Evolutionary conservation across 2,329 filamentous ascomycete species (phyloP).

Genomic region (Zasmidium angulare): DNA sequence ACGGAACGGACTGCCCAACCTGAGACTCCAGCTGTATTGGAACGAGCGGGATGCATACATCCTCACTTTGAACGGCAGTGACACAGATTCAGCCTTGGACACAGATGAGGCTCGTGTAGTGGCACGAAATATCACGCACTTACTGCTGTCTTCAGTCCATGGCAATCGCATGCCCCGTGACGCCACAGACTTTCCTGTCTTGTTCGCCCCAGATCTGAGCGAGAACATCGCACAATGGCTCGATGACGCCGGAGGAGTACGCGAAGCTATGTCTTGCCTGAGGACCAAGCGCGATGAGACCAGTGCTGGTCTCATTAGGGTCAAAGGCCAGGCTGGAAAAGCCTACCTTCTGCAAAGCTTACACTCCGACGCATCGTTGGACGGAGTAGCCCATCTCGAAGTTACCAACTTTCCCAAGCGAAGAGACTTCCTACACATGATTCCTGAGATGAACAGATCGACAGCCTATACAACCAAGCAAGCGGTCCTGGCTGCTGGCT

Average conservation of each 20-base stretch:
- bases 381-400: not conserved
- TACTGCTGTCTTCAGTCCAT: constrained; percentile 12
- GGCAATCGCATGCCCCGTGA: constrained; percentile 8
- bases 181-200: constrained; percentile 14
- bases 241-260: not conserved
- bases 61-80: constrained; percentile 5
- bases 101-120: not conserved
- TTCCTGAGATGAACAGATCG: constrained; percentile 18
- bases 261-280: too few relatives aligned
- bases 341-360: constrained; percentile 20
- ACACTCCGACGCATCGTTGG: not conserved
- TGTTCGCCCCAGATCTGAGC: constrained; percentile 10
- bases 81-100: not conserved
- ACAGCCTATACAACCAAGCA: constrained; percentile 44
- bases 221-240: constrained; percentile 8
- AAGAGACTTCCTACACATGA: constrained; percentile 58
- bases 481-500: constrained; percentile 50
- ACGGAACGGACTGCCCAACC: not conserved
- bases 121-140: constrained; percentile 2
- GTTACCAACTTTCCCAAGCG: constrained; percentile 51
- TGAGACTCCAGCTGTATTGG: constrained; percentile 27
- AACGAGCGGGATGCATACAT: constrained; percentile 22
- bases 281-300: not conserved
- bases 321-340: constrained; percentile 15
- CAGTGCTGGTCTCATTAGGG: constrained; percentile 19